These are phyloP conservation scores for Magnaporthales sp. DNA, from an alignment of 2,329 filamentous ascomycete species.

Conservation along the genomic window DNA sequence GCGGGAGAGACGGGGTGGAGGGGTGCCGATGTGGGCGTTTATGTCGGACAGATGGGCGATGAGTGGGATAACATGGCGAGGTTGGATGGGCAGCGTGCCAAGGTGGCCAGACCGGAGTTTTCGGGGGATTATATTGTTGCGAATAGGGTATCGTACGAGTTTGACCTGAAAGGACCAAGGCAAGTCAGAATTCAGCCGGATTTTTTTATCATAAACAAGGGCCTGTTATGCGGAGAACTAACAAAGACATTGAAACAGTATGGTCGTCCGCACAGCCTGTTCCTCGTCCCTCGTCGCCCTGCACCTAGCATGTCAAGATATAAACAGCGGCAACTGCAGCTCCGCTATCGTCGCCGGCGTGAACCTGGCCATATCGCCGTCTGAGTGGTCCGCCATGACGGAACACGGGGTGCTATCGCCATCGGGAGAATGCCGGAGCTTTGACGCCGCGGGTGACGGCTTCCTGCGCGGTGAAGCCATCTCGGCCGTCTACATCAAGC, in stretches of 20 bases:
- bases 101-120: neutral
- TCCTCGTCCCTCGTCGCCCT: slow-evolving; percentile 26
- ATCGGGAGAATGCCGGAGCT: slow-evolving; percentile 23
- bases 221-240: neutral
- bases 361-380: slow-evolving; percentile 25
- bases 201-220: too few species aligned
- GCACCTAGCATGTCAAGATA: slow-evolving; percentile 25
- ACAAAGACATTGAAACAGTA: slow-evolving; percentile 12
- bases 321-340: slow-evolving; percentile 16
- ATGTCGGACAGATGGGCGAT: slow-evolving; percentile 12
- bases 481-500: slow-evolving; percentile 35
- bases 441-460: slow-evolving; percentile 36
- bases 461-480: slow-evolving; percentile 42
- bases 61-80: slow-evolving; percentile 11
- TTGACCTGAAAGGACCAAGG: slow-evolving; percentile 23
- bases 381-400: slow-evolving; percentile 19
- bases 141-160: slow-evolving; percentile 24
- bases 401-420: slow-evolving; percentile 26
- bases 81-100: neutral
- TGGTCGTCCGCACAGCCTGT: slow-evolving; percentile 29
- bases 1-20: slow-evolving; percentile 11
- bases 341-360: slow-evolving; percentile 26
- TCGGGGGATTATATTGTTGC: slow-evolving; percentile 34
- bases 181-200: slow-evolving; percentile 9
- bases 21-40: slow-evolving; percentile 14